Base-by-base conservation (phyloP, 1,139 yeast genomes). In the Zygosaccharomyces sapae region DNA sequence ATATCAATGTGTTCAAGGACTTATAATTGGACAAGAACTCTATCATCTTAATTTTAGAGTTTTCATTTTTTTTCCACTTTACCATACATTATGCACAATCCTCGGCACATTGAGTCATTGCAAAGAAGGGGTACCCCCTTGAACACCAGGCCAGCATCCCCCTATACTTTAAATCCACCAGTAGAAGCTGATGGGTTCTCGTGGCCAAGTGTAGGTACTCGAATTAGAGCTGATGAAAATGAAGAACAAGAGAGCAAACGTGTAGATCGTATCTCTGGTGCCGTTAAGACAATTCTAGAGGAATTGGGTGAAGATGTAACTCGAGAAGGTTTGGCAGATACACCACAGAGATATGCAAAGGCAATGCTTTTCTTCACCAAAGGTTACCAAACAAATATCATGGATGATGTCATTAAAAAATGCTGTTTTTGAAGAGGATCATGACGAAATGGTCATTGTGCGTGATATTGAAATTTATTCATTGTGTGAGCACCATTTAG, bases 401-500 rank as follows among this genome's bases (percentile, higher is more conserved):
- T 67, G 50, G 72, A 83, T 52, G 96, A 89, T 63, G 97, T 90
- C 30, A 85, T 92, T 61, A n/a, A 92, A 94, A 62, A 76, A 89
- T 51, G 98, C 98, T 0, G 95, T 94, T 8, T 94, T 94, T 59
- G 97, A 92, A 66, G 98, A 92, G 66, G 96, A 94, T 65, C 98
- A 94, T 66, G 97, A 92, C 66, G 99, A 92, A 66, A 92, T 92
- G 97, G 98, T 92, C 41, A 90, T 92, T 57, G 98, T 92, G 27
- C 79, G 92, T 65, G 97, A 94, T 66, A 92, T 92, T 52, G 96
- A 89, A 60, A 80, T 92, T 44, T 86, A 84, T 67, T 87, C 96
- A 4, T 73, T 92, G 49, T 92, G 99, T 70, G 99, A 92, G 68
- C 99, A 92, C 67, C 99, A 92, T 69, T 73, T 92, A 60, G 98